Evolutionary conservation across 129 eudicot species (phyloP).

Genomic region (Solidago caesia): DNA sequence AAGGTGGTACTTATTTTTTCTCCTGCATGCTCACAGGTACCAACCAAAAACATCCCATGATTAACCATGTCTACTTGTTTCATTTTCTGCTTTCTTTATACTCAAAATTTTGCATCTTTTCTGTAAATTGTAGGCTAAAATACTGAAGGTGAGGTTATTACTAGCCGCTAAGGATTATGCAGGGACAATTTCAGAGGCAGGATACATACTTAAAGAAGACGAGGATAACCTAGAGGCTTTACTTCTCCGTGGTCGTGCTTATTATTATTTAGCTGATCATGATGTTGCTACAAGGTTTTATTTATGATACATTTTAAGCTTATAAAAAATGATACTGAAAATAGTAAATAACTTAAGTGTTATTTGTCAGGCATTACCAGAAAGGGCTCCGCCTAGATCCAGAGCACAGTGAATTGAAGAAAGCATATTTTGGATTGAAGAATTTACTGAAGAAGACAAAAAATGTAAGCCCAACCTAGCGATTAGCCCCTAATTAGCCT

Average conservation of each 20-base stretch:
- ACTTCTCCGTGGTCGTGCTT: constrained; percentile 91
- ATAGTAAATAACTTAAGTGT: not conserved
- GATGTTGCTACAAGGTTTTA: constrained; percentile 86
- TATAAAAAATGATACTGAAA: not conserved
- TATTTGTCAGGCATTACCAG: constrained; percentile 80
- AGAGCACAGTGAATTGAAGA: constrained; percentile 89
- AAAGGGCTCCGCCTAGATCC: constrained; percentile 96
- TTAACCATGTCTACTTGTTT: not conserved
- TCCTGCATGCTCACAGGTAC: constrained; percentile 87
- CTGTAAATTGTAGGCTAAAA: constrained; percentile 65
- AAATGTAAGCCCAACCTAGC: constrained; percentile 42
- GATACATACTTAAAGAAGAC: constrained; percentile 82
- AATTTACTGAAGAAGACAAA: constrained; percentile 82
- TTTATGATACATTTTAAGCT: constrained; percentile 1
- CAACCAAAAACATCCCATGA: constrained; percentile 1
- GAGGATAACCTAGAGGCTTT: constrained; percentile 82
- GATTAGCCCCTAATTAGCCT: constrained; percentile 4
- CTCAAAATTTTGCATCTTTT: constrained; percentile 4
- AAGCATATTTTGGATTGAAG: constrained; percentile 83
- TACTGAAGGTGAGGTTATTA: constrained; percentile 75
- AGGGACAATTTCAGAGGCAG: constrained; percentile 82
- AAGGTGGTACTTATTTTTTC: constrained; percentile 95
- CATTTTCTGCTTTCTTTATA: not conserved
- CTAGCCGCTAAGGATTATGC: constrained; percentile 77
- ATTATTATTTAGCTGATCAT: constrained; percentile 94